A percentile compares a stretch with the other conserved stretches of the same genome.
Conservation (phyloP, 1,284 basidiomycete species). For the Ceratobasidium sp. region DNA sequence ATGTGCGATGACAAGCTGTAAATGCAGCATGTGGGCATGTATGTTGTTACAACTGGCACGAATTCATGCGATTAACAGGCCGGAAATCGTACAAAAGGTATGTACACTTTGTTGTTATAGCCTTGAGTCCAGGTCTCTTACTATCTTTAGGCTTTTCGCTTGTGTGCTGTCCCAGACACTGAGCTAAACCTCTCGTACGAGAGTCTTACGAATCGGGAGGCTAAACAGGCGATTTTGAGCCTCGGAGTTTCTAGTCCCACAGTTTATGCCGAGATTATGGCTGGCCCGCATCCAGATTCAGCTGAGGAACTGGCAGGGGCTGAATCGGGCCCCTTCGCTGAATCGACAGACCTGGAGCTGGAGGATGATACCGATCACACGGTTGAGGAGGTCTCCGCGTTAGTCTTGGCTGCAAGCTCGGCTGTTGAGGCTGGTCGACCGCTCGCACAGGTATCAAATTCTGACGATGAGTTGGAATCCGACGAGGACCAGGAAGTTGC, state of each 20-base stretch:
- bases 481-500: background rate
- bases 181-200: conserved; percentile 46
- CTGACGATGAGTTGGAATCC: background rate
- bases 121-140: too few species aligned
- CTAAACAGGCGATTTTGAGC: conserved; percentile 25
- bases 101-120: too few species aligned
- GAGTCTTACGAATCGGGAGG: conserved; percentile 42
- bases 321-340: background rate
- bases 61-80: too few species aligned
- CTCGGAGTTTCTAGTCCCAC: conserved; percentile 5
- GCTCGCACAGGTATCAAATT: background rate
- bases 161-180: conserved; percentile 15
- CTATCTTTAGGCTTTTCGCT: conserved; percentile 47
- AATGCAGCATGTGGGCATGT: too few species aligned
- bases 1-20: too few species aligned
- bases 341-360: too few species aligned
- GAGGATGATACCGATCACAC: background rate
- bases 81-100: too few species aligned
- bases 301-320: background rate
- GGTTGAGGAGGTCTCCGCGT: background rate
- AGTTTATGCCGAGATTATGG: background rate
- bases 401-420: background rate
- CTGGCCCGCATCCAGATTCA: background rate
- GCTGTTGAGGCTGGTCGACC: background rate
- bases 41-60: too few species aligned